Evolutionary conservation across 2,329 filamentous ascomycete species (phyloP).

Genomic region (Sclerotinia trifoliorum): DNA sequence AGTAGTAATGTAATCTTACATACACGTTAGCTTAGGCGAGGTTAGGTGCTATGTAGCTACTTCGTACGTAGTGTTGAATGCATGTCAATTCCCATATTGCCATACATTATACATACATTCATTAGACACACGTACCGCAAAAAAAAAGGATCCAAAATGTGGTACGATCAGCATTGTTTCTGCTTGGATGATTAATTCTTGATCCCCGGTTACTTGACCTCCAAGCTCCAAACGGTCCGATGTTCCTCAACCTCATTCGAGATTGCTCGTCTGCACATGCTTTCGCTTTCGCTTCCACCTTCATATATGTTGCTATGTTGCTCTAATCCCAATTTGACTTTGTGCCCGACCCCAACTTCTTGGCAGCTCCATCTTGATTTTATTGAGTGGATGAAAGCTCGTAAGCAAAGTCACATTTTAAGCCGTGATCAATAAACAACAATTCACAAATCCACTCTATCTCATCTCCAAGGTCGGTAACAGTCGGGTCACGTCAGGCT

Average conservation of each 20-base stretch:
- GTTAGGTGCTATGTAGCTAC: neutral
- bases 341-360: constrained; percentile 20
- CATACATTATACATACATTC: neutral
- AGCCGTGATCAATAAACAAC: constrained; percentile 15
- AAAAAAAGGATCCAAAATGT: neutral
- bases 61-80: neutral
- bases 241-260: constrained; percentile 24
- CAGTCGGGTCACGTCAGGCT: constrained; percentile 22
- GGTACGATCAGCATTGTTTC: constrained; percentile 8
- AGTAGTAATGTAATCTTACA: no score
- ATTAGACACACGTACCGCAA: neutral
- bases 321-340: constrained; percentile 19
- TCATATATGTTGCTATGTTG: neutral
- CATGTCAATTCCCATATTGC: neutral
- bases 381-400: constrained; percentile 7
- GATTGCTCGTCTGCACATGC: constrained; percentile 14
- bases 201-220: constrained; percentile 1
- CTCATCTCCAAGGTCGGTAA: constrained; percentile 17
- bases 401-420: constrained; percentile 19
- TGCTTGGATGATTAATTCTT: neutral
- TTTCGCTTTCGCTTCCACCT: constrained; percentile 12
- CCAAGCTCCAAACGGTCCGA: constrained; percentile 24
- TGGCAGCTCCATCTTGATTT: constrained; percentile 13
- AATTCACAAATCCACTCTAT: constrained; percentile 3
- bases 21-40: neutral